These are phyloP conservation scores for Naganishia onofrii DNA, from an alignment of 768 basidiomycete genomes.

Conservation along the genomic window DNA sequence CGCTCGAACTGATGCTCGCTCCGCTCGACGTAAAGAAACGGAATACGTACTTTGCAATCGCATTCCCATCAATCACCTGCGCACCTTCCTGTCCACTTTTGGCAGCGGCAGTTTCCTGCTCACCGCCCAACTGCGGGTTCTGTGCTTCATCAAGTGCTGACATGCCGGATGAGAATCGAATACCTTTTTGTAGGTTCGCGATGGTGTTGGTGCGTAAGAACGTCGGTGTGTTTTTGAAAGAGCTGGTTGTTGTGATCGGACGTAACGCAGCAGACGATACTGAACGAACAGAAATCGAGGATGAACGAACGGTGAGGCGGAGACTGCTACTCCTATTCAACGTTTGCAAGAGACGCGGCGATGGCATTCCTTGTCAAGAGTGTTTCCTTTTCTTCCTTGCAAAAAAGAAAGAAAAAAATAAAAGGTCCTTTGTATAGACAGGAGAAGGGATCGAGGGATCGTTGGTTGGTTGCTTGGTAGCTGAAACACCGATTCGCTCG, in stretches of 20 bases:
- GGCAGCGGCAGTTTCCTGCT: slow-evolving; percentile 22
- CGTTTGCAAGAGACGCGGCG: too few relatives aligned
- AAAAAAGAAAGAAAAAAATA: too few relatives aligned
- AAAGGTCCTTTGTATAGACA: background rate
- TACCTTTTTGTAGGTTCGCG: too few relatives aligned
- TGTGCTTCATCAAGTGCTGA: slow-evolving; percentile 29
- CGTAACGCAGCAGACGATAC: too few relatives aligned
- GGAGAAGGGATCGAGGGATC: background rate
- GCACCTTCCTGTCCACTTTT: slow-evolving; percentile 47
- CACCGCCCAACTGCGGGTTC: slow-evolving; percentile 26
- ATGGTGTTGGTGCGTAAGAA: too few relatives aligned
- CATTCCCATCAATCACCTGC: slow-evolving; percentile 76
- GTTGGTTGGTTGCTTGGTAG: background rate
- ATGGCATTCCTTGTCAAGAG: too few relatives aligned
- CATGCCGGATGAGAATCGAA: slow-evolving; percentile 23
- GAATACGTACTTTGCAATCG: slow-evolving; percentile 70
- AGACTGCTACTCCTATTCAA: too few relatives aligned
- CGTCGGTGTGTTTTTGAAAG: background rate
- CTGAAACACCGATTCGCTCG: background rate
- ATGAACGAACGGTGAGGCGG: too few relatives aligned
- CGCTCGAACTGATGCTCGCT: too few relatives aligned
- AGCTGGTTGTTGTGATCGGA: too few relatives aligned
- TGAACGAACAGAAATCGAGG: too few relatives aligned
- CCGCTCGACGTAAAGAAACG: background rate
- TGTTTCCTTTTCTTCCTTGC: too few relatives aligned